These are phyloP conservation scores for Apiotrichum veenhuisii DNA, from an alignment of 1,284 basidiomycete genomes.

Conservation along the genomic window DNA sequence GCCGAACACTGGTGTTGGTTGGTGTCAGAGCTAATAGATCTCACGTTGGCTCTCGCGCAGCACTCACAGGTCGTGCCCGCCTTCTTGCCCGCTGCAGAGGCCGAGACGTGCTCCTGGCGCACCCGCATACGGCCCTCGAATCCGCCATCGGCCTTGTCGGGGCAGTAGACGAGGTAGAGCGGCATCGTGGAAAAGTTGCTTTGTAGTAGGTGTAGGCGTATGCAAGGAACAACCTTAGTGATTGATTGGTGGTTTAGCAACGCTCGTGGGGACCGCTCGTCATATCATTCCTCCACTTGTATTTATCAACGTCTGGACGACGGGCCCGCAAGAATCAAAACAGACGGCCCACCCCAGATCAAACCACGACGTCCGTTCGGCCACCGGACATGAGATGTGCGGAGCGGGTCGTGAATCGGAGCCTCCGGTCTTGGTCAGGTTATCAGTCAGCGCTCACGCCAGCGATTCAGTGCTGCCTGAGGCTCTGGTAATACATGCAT, in stretches of 20 bases:
- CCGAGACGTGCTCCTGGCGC: constrained; percentile 27
- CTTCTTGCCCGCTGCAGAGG: constrained; percentile 1
- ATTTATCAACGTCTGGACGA: too few relatives aligned
- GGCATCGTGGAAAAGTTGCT: constrained; percentile 21
- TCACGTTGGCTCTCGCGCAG: not conserved
- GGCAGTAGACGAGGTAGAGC: constrained; percentile 33
- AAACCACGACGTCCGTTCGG: too few relatives aligned
- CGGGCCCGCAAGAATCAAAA: too few relatives aligned
- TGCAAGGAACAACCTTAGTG: too few relatives aligned
- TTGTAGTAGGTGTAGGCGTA: too few relatives aligned
- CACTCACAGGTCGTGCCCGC: constrained; percentile 3
- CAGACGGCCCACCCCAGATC: too few relatives aligned
- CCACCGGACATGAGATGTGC: constrained; percentile 1
- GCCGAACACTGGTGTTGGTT: constrained; percentile 12
- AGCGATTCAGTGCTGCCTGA: too few relatives aligned
- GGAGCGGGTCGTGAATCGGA: not conserved
- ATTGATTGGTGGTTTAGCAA: not conserved
- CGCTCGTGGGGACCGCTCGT: not conserved
- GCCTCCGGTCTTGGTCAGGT: too few relatives aligned
- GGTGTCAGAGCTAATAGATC: not conserved
- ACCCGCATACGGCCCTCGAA: constrained; percentile 32
- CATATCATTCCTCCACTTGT: too few relatives aligned
- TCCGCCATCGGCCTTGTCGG: constrained; percentile 34
- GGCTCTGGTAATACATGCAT: too few relatives aligned
- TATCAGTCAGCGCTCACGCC: too few relatives aligned